Evolutionary conservation across 345 rosid species (phyloP).

Genomic region (Schrenkiella parvula): DNA sequence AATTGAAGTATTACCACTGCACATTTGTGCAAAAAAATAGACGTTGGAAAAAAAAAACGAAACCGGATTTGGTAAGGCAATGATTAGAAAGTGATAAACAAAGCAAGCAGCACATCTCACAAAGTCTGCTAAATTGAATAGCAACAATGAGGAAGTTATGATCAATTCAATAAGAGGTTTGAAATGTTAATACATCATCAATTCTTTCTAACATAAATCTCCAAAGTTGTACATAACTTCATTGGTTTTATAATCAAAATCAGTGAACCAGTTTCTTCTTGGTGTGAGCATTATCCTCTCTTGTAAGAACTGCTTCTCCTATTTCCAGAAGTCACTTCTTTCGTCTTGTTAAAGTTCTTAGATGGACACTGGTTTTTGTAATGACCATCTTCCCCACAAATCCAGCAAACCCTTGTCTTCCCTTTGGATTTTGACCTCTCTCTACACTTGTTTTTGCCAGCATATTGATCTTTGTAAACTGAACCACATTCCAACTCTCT

Average conservation of each 20-base stretch:
- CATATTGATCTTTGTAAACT: neutral
- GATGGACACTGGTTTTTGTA: neutral
- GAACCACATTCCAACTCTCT: neutral
- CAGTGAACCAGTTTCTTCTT: neutral
- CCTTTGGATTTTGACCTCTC: neutral
- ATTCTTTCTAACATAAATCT: neutral
- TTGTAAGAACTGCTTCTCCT: neutral
- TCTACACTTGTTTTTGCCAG: neutral
- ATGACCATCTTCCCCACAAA: conserved; percentile 12
- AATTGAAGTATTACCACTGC: no score
- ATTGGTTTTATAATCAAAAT: neutral
- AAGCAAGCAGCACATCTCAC: no score
- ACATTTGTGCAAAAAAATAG: no score
- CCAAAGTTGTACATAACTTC: neutral
- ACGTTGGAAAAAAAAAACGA: no score
- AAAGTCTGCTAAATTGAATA: no score
- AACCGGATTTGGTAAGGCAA: no score
- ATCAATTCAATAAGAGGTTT: neutral
- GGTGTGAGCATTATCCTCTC: neutral
- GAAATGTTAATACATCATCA: neutral
- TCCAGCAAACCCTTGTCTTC: neutral
- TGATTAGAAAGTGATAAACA: no score
- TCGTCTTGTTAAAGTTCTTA: neutral
- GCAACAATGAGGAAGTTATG: no score
- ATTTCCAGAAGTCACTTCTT: neutral